Conservation (phyloP, 2,329 filamentous ascomycete genomes). For the Niveomyces coronatus region DNA sequence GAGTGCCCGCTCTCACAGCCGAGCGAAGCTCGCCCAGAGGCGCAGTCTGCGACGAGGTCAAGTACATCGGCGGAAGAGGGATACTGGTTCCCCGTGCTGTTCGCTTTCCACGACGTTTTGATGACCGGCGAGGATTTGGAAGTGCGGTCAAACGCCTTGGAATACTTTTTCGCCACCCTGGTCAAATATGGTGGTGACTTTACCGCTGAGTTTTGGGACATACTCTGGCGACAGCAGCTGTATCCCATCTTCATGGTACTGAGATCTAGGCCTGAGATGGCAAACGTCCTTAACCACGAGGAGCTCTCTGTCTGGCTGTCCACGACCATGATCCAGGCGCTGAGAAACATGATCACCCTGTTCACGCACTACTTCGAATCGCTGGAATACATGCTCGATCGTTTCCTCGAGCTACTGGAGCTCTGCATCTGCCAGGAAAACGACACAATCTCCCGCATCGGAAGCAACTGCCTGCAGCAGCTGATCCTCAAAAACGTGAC, state of each 20-base stretch:
- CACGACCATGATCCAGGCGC: conserved; percentile 96
- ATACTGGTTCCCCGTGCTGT: conserved; percentile 96
- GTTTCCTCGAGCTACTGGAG: conserved; percentile 89
- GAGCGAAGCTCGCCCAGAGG: conserved; percentile 26
- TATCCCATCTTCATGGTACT: conserved; percentile 98
- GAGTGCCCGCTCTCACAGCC: conserved; percentile 82
- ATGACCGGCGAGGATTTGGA: conserved; percentile 99
- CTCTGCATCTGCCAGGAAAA: conserved; percentile 99
- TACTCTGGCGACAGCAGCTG: conserved; percentile 89
- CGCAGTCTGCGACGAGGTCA: conserved; percentile 40
- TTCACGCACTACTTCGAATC: conserved; percentile 98
- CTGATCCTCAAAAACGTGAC: conserved; percentile 91
- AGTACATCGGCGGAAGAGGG: conserved; percentile 91
- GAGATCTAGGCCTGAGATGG: conserved; percentile 92
- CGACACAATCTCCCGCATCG: conserved; percentile 94
- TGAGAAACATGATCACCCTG: conserved; percentile 96
- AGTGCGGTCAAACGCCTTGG: conserved; percentile 80
- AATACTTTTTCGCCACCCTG: conserved; percentile 93
- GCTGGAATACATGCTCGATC: conserved; percentile 93
- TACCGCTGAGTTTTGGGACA: conserved; percentile 94
- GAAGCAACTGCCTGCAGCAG: conserved; percentile 95
- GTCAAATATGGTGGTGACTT: conserved; percentile 86
- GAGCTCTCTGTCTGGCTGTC: conserved; percentile 97
- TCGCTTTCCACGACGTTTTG: conserved; percentile 95
- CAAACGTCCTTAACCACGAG: conserved; percentile 88